These are phyloP conservation scores for Cyclanthera cordifolia DNA, from an alignment of 306 rosid genomes.

Conservation along the genomic window DNA sequence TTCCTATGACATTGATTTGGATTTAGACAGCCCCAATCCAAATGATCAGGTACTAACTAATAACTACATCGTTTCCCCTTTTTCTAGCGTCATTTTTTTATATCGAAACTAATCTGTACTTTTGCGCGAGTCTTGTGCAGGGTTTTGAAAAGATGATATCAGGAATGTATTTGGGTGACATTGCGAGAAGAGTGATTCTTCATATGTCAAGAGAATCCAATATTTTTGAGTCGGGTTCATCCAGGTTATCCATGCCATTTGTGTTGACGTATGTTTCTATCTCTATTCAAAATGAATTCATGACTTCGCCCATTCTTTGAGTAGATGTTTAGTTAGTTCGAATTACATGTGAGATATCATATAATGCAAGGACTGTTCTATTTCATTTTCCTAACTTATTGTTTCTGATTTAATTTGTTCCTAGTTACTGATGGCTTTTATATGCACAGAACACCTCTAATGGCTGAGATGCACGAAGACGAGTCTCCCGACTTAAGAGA, in stretches of 20 bases:
- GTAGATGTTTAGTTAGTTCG: neutral
- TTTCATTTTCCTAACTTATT: neutral
- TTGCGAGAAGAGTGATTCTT: slow-evolving; percentile 79
- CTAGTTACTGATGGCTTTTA: slow-evolving; percentile 2
- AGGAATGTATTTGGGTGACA: slow-evolving; percentile 90
- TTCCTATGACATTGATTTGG: slow-evolving; percentile 62
- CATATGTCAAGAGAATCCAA: slow-evolving; percentile 64
- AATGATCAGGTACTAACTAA: slow-evolving; percentile 90
- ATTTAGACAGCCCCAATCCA: slow-evolving; percentile 79
- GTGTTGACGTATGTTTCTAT: slow-evolving; percentile 41
- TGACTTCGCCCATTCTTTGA: neutral
- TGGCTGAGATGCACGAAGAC: slow-evolving; percentile 90
- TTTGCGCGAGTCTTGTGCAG: slow-evolving; percentile 31
- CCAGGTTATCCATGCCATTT: slow-evolving; percentile 50
- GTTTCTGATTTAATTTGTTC: neutral
- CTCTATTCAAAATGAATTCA: neutral
- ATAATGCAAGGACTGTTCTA: neutral
- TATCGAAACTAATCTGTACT: slow-evolving; percentile 11
- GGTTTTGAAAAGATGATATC: slow-evolving; percentile 96
- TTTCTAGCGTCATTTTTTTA: neutral
- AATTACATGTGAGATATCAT: neutral
- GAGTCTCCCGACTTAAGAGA: slow-evolving; percentile 55
- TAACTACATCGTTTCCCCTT: slow-evolving; percentile 15
- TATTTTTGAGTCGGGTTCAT: slow-evolving; percentile 46
- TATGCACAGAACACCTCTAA: slow-evolving; percentile 53